Conservation (phyloP, 805 yeast species). For the Limtongozyma cylindracea region DNA sequence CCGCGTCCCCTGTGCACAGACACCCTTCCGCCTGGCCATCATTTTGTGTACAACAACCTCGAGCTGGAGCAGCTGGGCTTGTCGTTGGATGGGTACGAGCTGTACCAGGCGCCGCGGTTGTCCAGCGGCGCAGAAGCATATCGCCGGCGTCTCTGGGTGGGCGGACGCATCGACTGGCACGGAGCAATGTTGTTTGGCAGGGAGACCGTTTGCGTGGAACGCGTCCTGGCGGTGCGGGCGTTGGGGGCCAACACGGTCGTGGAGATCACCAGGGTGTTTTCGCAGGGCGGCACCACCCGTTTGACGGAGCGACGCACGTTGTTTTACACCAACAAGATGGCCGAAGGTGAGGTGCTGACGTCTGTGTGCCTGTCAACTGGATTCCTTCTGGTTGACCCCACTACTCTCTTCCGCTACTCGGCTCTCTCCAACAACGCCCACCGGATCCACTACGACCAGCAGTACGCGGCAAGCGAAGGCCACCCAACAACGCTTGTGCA, state of each 20-base stretch:
- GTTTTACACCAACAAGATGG: slow-evolving; percentile 26
- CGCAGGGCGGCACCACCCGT: slow-evolving; percentile 4
- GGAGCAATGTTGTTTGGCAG: slow-evolving; percentile 6
- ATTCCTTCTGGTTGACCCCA: slow-evolving; percentile 7
- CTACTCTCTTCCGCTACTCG: slow-evolving; percentile 34
- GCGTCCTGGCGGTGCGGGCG: slow-evolving; percentile 13
- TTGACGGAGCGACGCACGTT: slow-evolving; percentile 29
- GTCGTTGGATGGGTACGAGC: slow-evolving; percentile 67
- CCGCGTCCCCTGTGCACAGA: too few species aligned
- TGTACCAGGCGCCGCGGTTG: slow-evolving; percentile 44
- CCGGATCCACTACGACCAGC: slow-evolving; percentile 47
- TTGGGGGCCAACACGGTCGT: slow-evolving; percentile 19
- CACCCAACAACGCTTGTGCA: slow-evolving; percentile 42
- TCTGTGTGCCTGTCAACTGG: not conserved
- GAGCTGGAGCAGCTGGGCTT: slow-evolving; percentile 18
- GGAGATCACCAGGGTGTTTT: slow-evolving; percentile 23
- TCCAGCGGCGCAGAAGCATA: slow-evolving; percentile 8
- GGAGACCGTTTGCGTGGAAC: slow-evolving; percentile 25
- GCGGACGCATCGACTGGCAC: slow-evolving; percentile 18
- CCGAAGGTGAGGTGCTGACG: slow-evolving; percentile 1
- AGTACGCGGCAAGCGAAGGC: slow-evolving; percentile 30
- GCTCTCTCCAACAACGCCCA: slow-evolving; percentile 69
- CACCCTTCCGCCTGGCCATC: too few species aligned
- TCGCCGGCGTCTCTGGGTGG: slow-evolving; percentile 55
- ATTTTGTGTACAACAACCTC: slow-evolving; percentile 45